phyloP scores from a whole-genome alignment of 192 early-diverging fungal species.

The Lobulomyces angularis region DNA sequence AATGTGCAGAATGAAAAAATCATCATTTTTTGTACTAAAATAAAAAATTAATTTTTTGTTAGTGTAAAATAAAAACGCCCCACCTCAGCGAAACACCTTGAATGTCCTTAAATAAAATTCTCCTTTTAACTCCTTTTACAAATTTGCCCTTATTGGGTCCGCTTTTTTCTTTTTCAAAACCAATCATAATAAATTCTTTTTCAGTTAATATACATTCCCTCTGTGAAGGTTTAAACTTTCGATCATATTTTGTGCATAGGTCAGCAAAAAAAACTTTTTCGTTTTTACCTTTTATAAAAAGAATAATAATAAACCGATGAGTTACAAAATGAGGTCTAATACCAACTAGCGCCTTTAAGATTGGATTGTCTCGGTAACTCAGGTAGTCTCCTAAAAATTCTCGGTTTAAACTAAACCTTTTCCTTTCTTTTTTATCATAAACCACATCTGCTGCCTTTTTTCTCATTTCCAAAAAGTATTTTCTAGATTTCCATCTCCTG shows the following conservation, averaged over 20 bases:
- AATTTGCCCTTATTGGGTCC: slow-evolving; percentile 50
- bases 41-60: neutral
- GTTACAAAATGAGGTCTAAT: slow-evolving; percentile 2
- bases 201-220: slow-evolving; percentile 41
- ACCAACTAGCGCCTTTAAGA: slow-evolving; percentile 43
- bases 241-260: slow-evolving; percentile 39
- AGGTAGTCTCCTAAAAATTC: slow-evolving; percentile 89
- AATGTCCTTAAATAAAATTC: slow-evolving; percentile 29
- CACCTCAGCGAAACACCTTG: slow-evolving; percentile 33
- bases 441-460: slow-evolving; percentile 89
- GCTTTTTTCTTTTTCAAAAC: slow-evolving; percentile 36
- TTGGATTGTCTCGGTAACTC: slow-evolving; percentile 39
- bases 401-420: slow-evolving; percentile 75
- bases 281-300: slow-evolving; percentile 29
- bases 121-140: slow-evolving; percentile 44
- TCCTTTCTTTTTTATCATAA: slow-evolving; percentile 79
- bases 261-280: slow-evolving; percentile 40
- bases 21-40: slow-evolving; percentile 30
- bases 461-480: slow-evolving; percentile 80
- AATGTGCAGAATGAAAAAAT: slow-evolving; percentile 42
- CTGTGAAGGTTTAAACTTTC: slow-evolving; percentile 37
- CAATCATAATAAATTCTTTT: slow-evolving; percentile 32
- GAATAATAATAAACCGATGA: neutral
- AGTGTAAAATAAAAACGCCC: neutral
- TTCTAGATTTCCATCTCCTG: slow-evolving; percentile 73